Percentiles rank a stretch among this genome's conserved stretches.
phyloP scores from a whole-genome alignment of 2,329 filamentous ascomycete species.

The Aspergillus ruber region DNA sequence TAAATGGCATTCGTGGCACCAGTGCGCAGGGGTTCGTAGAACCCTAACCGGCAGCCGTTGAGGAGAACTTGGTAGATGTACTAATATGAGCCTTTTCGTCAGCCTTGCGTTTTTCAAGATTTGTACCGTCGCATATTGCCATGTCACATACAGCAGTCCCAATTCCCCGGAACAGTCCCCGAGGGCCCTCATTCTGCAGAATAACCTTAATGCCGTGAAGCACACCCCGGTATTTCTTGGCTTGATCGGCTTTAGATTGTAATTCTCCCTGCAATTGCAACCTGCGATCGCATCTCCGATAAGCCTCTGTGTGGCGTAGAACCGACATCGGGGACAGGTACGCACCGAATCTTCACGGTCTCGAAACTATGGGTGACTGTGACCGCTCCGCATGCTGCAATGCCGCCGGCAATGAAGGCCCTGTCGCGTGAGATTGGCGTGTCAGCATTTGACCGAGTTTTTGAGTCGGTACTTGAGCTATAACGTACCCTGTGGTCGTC shows the following conservation, averaged over 20 bases:
- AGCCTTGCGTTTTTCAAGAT: not conserved
- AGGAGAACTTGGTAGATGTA: conserved; percentile 95
- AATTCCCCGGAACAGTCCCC: conserved; percentile 80
- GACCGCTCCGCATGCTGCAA: conserved; percentile 94
- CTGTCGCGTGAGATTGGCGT: conserved; percentile 34
- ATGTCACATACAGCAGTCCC: conserved; percentile 61
- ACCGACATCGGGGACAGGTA: not conserved
- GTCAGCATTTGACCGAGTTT: conserved; percentile 4
- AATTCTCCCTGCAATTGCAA: conserved; percentile 96
- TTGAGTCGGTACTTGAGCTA: not conserved
- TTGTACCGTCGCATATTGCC: not conserved
- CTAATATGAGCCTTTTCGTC: conserved; percentile 30
- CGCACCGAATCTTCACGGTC: conserved; percentile 94
- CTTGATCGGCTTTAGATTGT: conserved; percentile 75
- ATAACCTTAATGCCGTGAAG: conserved; percentile 89
- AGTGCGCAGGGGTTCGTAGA: conserved; percentile 90
- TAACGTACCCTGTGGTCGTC: conserved; percentile 46
- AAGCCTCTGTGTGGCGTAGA: not conserved
- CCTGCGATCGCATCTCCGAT: conserved; percentile 40
- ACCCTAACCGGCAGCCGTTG: conserved; percentile 92
- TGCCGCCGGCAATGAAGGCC: conserved; percentile 90
- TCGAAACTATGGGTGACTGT: conserved; percentile 98
- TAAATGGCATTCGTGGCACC: conserved; percentile 64
- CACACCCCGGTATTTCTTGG: conserved; percentile 83
- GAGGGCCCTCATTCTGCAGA: conserved; percentile 77